Evolutionary conservation across 202 grass and related monocot species (phyloP).

Genomic region (Panicum virgatum): DNA sequence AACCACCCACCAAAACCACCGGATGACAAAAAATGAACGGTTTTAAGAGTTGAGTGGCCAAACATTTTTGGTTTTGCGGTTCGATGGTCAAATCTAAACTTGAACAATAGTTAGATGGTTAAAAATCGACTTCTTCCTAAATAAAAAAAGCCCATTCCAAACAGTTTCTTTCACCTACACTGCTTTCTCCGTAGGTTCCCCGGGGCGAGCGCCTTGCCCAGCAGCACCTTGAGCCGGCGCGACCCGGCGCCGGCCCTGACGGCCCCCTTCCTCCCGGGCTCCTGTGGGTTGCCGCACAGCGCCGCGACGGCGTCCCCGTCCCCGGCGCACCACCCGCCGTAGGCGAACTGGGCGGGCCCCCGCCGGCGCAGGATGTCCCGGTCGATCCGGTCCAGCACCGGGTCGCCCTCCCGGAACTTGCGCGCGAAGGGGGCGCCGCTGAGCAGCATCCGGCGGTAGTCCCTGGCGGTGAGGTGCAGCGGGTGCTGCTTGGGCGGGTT

Average conservation of each 20-base stretch:
- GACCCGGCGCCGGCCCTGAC: slow-evolving; percentile 74
- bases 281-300: slow-evolving; percentile 48
- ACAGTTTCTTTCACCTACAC: slow-evolving; percentile 53
- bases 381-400: slow-evolving; percentile 83
- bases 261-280: slow-evolving; percentile 24
- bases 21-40: no score
- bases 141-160: no score
- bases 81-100: no score
- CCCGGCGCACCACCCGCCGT: slow-evolving; percentile 87
- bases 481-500: slow-evolving; percentile 96
- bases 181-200: slow-evolving; percentile 60
- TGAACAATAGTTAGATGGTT: no score
- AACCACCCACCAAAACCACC: no score
- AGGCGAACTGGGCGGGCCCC: slow-evolving; percentile 44
- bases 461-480: slow-evolving; percentile 57
- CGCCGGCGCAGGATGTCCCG: slow-evolving; percentile 67
- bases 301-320: background rate
- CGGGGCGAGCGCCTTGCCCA: slow-evolving; percentile 49
- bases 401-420: slow-evolving; percentile 74
- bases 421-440: slow-evolving; percentile 71
- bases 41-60: no score
- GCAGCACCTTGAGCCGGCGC: slow-evolving; percentile 66
- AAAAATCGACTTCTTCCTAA: no score
- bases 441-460: slow-evolving; percentile 78
- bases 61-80: no score